Percentiles rank a stretch among this genome's conserved stretches.
Evolutionary conservation across 129 eudicot genomes (phyloP).

Genomic region (Pittosporum tobira): DNA sequence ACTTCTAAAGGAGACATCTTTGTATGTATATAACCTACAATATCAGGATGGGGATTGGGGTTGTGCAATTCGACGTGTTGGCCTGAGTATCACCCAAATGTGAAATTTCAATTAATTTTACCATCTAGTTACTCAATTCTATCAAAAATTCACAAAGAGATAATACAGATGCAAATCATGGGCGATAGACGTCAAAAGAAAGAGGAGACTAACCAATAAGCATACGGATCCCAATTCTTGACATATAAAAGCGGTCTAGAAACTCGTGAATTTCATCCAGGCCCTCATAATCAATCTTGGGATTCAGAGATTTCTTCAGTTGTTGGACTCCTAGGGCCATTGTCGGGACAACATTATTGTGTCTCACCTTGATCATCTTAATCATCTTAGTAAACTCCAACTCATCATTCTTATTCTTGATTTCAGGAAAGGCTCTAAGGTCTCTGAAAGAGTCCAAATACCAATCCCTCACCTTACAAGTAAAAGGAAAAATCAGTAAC

Average conservation of each 20-base stretch:
- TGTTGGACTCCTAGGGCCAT: constrained; percentile 97
- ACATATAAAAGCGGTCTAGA: constrained; percentile 92
- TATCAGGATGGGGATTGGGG: constrained; percentile 75
- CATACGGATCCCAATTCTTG: constrained; percentile 97
- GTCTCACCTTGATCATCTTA: constrained; percentile 83
- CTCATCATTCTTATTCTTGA: constrained; percentile 67
- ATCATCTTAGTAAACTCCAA: constrained; percentile 80
- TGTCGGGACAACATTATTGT: constrained; percentile 92
- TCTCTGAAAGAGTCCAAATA: constrained; percentile 92
- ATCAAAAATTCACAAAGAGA: background rate
- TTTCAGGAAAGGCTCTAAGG: constrained; percentile 75
- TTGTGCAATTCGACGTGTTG: constrained; percentile 95
- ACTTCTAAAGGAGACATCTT: constrained; percentile 94
- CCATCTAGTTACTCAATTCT: constrained; percentile 3
- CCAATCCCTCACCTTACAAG: constrained; percentile 88
- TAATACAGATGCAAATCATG: background rate
- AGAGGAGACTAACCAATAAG: constrained; percentile 62
- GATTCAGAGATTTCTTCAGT: constrained; percentile 62
- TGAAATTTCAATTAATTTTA: constrained; percentile 19
- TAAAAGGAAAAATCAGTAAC: constrained; percentile 5
- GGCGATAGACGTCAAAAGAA: background rate
- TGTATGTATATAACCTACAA: constrained; percentile 75
- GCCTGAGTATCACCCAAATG: constrained; percentile 38
- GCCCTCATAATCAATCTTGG: constrained; percentile 49
- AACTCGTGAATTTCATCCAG: constrained; percentile 86